phyloP scores from a whole-genome alignment of 2,329 filamentous ascomycete genomes.

The Penicillium brevicompactum region DNA sequence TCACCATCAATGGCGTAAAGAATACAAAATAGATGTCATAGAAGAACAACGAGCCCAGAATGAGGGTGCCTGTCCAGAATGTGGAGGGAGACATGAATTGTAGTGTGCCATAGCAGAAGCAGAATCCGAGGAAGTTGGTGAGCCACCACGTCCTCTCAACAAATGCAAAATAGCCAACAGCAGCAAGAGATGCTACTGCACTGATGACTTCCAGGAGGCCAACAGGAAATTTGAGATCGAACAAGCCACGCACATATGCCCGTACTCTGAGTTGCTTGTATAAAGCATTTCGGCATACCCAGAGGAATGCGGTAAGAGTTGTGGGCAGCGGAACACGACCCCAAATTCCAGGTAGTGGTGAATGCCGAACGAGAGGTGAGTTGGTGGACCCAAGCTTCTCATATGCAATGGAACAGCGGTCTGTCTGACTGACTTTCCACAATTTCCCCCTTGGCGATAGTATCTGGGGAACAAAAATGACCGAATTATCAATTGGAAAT shows the following conservation, averaged over 20 bases:
- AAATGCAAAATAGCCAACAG: conserved; percentile 66
- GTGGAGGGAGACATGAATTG: conserved; percentile 87
- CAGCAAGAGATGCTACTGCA: conserved; percentile 56
- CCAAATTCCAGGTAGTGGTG: conserved; percentile 56
- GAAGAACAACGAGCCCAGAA: conserved; percentile 80
- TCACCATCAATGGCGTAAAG: conserved; percentile 57
- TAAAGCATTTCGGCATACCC: conserved; percentile 52
- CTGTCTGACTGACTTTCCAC: conserved; percentile 48
- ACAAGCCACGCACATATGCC: conserved; percentile 56
- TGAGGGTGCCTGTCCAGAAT: conserved; percentile 76
- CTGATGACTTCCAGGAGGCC: conserved; percentile 56
- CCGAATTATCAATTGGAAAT: conserved; percentile 64
- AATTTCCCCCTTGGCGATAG: conserved; percentile 59
- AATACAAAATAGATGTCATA: conserved; percentile 82
- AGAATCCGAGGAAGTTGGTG: conserved; percentile 84
- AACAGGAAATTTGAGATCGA: conserved; percentile 44
- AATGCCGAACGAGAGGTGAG: conserved; percentile 32
- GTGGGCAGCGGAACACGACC: conserved; percentile 50
- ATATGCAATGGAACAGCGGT: conserved; percentile 31
- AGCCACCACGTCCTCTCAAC: conserved; percentile 67
- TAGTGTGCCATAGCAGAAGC: conserved; percentile 80
- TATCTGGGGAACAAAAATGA: conserved; percentile 73
- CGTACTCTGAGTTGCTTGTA: conserved; percentile 55
- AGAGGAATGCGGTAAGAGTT: conserved; percentile 42
- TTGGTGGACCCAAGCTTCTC: conserved; percentile 10